phyloP scores from a whole-genome alignment of 768 basidiomycete species.

The Mycena maculata region DNA sequence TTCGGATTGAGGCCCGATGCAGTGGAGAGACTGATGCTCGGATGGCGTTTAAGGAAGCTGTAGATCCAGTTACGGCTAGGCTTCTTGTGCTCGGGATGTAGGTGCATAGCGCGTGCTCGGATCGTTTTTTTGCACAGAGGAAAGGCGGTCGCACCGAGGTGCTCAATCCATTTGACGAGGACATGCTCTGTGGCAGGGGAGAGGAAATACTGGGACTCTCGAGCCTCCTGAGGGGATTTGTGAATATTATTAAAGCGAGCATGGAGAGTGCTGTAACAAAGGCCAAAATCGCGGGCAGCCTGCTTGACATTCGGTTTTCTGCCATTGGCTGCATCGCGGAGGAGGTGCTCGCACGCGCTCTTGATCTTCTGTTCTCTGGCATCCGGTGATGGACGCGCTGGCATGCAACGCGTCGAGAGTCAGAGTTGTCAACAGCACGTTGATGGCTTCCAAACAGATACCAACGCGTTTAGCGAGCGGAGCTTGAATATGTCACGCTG shows the following conservation, averaged over 20 bases:
- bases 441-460: not conserved
- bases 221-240: constrained; percentile 2
- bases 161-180: constrained; percentile 24
- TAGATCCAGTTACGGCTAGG: constrained; percentile 16
- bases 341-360: too few relatives aligned
- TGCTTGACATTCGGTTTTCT: too few relatives aligned
- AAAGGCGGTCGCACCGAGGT: not conserved
- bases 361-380: too few relatives aligned
- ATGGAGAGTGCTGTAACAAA: too few relatives aligned
- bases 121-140: too few relatives aligned
- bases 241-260: too few relatives aligned
- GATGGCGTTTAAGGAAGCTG: constrained; percentile 2
- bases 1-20: not conserved
- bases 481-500: constrained; percentile 11
- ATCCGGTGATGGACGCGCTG: too few relatives aligned
- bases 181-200: not conserved
- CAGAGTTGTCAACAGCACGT: not conserved
- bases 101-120: not conserved
- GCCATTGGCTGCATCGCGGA: too few relatives aligned
- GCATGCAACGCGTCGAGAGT: not conserved
- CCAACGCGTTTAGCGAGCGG: not conserved
- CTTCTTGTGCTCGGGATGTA: not conserved
- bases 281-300: too few relatives aligned
- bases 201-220: constrained; percentile 9
- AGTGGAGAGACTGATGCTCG: not conserved